A percentile compares a stretch with the other conserved stretches of the same genome.
Evolutionary conservation across 208 protist genomes (phyloP).

Genomic region (Strigomonas culicis): DNA sequence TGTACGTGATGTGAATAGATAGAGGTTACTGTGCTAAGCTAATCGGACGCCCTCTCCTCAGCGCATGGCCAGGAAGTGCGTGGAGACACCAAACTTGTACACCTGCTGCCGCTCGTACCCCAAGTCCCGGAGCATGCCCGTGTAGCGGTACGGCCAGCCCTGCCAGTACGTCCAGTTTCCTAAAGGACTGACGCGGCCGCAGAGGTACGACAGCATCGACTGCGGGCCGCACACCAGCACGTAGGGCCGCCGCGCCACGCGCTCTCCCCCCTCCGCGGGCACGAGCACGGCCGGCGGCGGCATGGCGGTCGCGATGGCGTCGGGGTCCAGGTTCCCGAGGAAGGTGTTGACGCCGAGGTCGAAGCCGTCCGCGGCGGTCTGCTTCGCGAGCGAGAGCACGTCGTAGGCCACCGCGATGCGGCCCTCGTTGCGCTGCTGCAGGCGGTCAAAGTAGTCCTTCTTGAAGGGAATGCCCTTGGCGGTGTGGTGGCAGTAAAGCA

Average conservation of each 20-base stretch:
- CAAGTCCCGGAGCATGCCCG: conserved; percentile 82
- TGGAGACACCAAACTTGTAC: conserved; percentile 89
- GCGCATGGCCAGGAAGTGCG: conserved; percentile 67
- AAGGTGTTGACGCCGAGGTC: conserved; percentile 50
- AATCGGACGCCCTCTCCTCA: conserved; percentile 16
- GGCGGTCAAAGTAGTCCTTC: conserved; percentile 39
- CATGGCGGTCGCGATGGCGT: conserved; percentile 38
- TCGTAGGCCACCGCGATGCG: conserved; percentile 62
- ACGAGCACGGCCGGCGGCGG: conserved; percentile 32
- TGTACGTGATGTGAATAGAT: neutral
- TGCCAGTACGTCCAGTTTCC: conserved; percentile 76
- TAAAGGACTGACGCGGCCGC: conserved; percentile 57
- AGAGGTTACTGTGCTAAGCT: neutral
- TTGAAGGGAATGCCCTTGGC: conserved; percentile 57
- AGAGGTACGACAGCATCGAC: conserved; percentile 67
- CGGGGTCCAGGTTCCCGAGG: conserved; percentile 68
- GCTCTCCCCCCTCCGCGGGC: neutral
- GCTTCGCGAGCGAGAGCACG: conserved; percentile 37
- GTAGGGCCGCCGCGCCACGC: conserved; percentile 27
- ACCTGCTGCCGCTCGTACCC: conserved; percentile 74
- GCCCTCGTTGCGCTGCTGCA: conserved; percentile 23
- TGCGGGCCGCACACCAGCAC: conserved; percentile 79
- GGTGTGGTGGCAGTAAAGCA: conserved; percentile 77
- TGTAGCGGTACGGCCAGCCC: conserved; percentile 67
- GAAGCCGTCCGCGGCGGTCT: conserved; percentile 12